Evolutionary conservation across 2,329 filamentous ascomycete genomes (phyloP), one percentile per base, ranked within the genome.

Genomic region (Bipolaris gigantea): DNA sequence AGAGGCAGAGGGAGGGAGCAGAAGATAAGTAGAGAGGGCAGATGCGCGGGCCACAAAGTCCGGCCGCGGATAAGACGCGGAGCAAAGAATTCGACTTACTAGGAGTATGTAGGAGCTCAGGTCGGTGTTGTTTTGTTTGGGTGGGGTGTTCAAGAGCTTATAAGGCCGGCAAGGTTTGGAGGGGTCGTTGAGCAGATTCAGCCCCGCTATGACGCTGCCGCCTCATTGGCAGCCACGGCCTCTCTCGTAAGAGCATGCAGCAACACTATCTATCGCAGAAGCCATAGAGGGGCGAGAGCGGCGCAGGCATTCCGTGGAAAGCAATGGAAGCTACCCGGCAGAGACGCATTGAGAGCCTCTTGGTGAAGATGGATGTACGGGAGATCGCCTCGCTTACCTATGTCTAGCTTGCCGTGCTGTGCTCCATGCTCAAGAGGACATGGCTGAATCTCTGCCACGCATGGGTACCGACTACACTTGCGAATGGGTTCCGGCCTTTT

Each of bases 21-120:
- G 60, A 42, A 66, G 65, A 65, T 65, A 66, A 67, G 59, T 57
- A 34, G 45, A 51, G 57, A 61, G 43, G 57, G 40, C 57, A 59
- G 64, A 58, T 61, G 63, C 59, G 63, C 50, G 61, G 60, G 63
- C 59, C 64, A 60, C 51, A 53, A 53, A 49, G 60, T 48, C 62
- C 72, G 72, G 72, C 71, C 71, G 72, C 71, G 72, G 72, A 73
- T 61, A 65, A 65, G 61, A 56, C 52, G 57, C 34, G 46, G 27
- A 40, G 54, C 43, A 61, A 61, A 66, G 53, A 54, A 57, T 60
- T 59, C 63, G 62, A 73, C 71, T 70, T 72, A 74, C 71, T 61
- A 67, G 66, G 53, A 60, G 61, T 55, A 51, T 66, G 57, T 53
- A 60, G 59, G 60, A 62, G 60, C 55, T 50, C 51, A 55, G 57